Base-by-base conservation (phyloP, 2,329 filamentous ascomycete species). In the Ilyonectria mors-panacis region DNA sequence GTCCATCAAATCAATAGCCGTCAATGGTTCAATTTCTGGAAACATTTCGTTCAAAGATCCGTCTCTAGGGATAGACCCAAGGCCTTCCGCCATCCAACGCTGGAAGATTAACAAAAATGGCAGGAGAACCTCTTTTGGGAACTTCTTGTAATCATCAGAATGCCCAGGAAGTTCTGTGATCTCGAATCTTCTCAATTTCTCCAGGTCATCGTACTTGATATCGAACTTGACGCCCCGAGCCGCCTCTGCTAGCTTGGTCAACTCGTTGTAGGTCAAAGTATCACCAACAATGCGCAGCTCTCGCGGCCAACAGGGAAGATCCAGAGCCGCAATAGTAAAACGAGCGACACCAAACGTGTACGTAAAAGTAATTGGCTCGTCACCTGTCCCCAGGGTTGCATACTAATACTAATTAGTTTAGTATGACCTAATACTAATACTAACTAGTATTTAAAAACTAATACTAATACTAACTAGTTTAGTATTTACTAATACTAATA, bases 21-120 rank as follows among this genome's bases (percentile, higher is more conserved):
- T 60, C 5, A 53, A 23, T 6, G 58, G 33, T 23, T 60, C 19
- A 8, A 60, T 60, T 3, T 53, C 58, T 15, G 47, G 47, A 30
- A 60, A 60, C 58, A 30, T 35, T 35, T 53, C 58, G 23, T 60
- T 60, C 47, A 60, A 35, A 4, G 48, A 54, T n/a, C 58, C 47
- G 2, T 53, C 58, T 10, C 5, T 33, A 10, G 57, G 23, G 17
- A 53, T 9, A 4, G 17, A 3, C 2, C 57, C 57, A 10, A 26
- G 8, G 2, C 45, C 45, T 42, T 51, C 57, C 2, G 57, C 57
- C 45, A 51, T 59, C 45, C 57, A 59, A 9, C 45, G 30, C 30
- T 59, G 45, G 12, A 59, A 59, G 8, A 51, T 59, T 5, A 45
- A 59, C 45, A 59, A 28, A 37, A 59, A 51, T 13, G 57, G 45